Evolutionary conservation across 345 rosid genomes (phyloP).

Genomic region (Pistacia vera): DNA sequence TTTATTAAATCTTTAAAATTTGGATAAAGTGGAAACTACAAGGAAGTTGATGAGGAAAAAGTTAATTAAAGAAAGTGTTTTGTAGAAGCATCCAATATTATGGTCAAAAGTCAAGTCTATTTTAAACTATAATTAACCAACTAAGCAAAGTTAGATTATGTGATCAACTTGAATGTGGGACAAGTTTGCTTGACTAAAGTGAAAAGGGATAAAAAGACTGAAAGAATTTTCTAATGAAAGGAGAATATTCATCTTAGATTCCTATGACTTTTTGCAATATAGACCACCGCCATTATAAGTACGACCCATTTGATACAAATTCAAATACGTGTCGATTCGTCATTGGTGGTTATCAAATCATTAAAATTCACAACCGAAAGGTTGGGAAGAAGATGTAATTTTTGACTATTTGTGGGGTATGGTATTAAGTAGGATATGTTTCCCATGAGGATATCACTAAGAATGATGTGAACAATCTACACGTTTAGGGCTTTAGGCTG

Average conservation of each 20-base stretch:
- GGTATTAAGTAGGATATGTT: not conserved
- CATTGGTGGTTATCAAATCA: too few relatives aligned
- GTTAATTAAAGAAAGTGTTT: too few relatives aligned
- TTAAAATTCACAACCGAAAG: not conserved
- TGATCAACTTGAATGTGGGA: not conserved
- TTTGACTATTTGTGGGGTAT: not conserved
- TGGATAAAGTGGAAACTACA: slow-evolving; percentile 7
- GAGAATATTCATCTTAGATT: too few relatives aligned
- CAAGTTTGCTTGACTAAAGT: not conserved
- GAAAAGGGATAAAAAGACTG: not conserved
- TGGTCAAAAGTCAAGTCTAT: not conserved
- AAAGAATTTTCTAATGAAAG: not conserved
- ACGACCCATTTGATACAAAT: too few relatives aligned
- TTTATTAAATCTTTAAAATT: not conserved
- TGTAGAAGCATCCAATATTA: not conserved
- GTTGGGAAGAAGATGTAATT: not conserved
- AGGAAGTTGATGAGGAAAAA: not conserved
- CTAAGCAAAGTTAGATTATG: not conserved
- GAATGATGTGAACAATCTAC: not conserved
- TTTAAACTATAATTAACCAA: not conserved
- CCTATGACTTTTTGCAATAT: slow-evolving; percentile 1
- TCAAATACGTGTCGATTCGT: too few relatives aligned
- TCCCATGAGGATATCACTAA: not conserved
- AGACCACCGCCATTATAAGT: not conserved
- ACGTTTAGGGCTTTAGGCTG: not conserved